These are phyloP conservation scores for Xerophyta viscosa DNA, from an alignment of 106 monocot species.

Conservation along the genomic window DNA sequence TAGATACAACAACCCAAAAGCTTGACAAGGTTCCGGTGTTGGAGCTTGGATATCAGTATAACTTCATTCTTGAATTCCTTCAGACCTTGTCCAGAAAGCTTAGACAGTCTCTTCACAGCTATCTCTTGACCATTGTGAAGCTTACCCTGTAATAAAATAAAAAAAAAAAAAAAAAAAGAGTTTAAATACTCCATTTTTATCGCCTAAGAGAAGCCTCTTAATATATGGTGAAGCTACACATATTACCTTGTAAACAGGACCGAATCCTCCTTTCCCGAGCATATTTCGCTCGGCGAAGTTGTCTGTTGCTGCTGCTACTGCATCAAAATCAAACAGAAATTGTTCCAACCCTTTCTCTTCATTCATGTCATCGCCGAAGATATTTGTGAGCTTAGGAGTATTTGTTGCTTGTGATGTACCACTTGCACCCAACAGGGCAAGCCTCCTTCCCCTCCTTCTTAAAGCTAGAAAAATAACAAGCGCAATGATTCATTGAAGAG, in stretches of 20 bases:
- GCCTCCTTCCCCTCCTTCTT: too few relatives aligned
- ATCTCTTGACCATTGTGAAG: conserved; percentile 1
- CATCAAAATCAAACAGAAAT: conserved; percentile 7
- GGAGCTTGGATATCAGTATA: conserved; percentile 4
- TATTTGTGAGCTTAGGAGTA: too few relatives aligned
- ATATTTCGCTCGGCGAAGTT: conserved; percentile 10
- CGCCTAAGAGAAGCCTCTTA: too few relatives aligned
- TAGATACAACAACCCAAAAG: conserved; percentile 14
- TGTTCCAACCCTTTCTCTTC: not conserved
- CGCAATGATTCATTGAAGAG: too few relatives aligned
- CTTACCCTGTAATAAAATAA: conserved; percentile 4
- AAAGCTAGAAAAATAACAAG: too few relatives aligned
- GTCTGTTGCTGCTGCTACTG: conserved; percentile 17
- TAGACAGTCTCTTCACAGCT: conserved; percentile 17
- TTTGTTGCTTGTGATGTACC: too few relatives aligned
- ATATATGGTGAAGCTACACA: too few relatives aligned
- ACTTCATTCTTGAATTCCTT: conserved; percentile 16
- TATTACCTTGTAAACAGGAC: conserved; percentile 1
- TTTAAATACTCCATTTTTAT: too few relatives aligned
- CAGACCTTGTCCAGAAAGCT: conserved; percentile 8
- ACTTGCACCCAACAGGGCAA: too few relatives aligned
- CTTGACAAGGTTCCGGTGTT: conserved; percentile 13
- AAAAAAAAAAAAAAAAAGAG: too few relatives aligned
- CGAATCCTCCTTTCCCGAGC: not conserved
- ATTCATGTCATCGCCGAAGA: not conserved